Conservation (phyloP, 805 yeast species). For the Ogataea pignaliae region DNA sequence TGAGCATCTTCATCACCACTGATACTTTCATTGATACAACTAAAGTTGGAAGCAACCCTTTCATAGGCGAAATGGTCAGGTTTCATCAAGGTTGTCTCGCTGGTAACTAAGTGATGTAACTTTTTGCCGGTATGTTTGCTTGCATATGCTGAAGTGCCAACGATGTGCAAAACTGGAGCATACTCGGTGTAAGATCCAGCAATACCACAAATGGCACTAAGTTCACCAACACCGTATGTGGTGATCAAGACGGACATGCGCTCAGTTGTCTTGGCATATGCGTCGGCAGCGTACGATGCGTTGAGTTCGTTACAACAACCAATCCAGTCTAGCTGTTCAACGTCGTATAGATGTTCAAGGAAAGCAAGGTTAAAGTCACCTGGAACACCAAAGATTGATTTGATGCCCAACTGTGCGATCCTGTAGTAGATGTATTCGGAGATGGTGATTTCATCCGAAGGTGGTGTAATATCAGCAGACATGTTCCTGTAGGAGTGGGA, state of each 20-base stretch:
- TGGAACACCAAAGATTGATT: constrained; percentile 52
- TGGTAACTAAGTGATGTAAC: constrained; percentile 60
- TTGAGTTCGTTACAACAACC: constrained; percentile 51
- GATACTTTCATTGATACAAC: constrained; percentile 39
- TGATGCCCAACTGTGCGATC: constrained; percentile 39
- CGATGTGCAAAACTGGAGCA: constrained; percentile 44
- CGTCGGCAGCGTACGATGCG: constrained; percentile 48
- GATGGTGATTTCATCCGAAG: constrained; percentile 18
- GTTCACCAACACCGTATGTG: constrained; percentile 50
- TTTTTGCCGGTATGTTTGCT: constrained; percentile 17
- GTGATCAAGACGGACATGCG: constrained; percentile 38
- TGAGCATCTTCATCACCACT: constrained; percentile 44
- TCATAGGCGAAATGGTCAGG: constrained; percentile 70
- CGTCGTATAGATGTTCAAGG: constrained; percentile 40
- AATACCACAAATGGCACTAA: constrained; percentile 45
- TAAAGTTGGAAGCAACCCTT: constrained; percentile 51
- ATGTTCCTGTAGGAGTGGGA: no score
- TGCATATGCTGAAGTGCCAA: constrained; percentile 37
- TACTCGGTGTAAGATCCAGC: constrained; percentile 46
- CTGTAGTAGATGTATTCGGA: constrained; percentile 45
- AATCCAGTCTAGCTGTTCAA: constrained; percentile 29
- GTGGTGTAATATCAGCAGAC: not conserved
- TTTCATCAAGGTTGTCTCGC: constrained; percentile 38
- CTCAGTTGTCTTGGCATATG: constrained; percentile 36
- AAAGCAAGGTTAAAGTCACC: constrained; percentile 56